Evolutionary conservation across 2,329 filamentous ascomycete genomes (phyloP).

Genomic region (Knoxdaviesia capensis): DNA sequence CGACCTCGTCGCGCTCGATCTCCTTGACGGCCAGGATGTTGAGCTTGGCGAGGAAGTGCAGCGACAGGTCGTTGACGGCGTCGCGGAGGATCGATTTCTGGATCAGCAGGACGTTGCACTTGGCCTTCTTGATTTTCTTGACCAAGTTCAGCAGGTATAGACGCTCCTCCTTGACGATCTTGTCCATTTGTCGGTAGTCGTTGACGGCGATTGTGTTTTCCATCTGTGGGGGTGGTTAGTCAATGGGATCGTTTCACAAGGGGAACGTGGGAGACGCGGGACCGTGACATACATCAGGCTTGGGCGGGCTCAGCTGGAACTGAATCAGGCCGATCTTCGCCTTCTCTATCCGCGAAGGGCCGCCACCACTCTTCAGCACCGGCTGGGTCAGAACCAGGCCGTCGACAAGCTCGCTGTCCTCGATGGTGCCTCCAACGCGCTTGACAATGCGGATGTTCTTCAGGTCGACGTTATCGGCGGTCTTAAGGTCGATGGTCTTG

Average conservation of each 20-base stretch:
- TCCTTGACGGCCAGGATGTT: conserved; percentile 94
- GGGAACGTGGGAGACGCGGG: not conserved
- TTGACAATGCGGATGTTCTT: conserved; percentile 95
- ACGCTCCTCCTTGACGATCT: conserved; percentile 97
- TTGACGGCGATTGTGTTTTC: conserved; percentile 99
- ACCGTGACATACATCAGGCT: conserved; percentile 59
- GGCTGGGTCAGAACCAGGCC: conserved; percentile 82
- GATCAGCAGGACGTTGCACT: conserved; percentile 95
- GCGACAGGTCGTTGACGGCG: conserved; percentile 88
- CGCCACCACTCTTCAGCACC: conserved; percentile 83
- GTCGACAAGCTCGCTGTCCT: conserved; percentile 94
- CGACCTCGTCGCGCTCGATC: conserved; percentile 94
- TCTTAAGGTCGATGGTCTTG: conserved; percentile 89
- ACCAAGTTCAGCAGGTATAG: conserved; percentile 96
- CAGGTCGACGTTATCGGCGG: conserved; percentile 87
- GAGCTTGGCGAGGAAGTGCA: conserved; percentile 94
- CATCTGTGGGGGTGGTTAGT: conserved; percentile 38
- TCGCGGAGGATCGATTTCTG: conserved; percentile 97
- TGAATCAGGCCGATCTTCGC: conserved; percentile 92
- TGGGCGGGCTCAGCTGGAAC: conserved; percentile 94
- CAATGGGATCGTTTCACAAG: not conserved
- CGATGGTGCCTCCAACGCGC: conserved; percentile 94
- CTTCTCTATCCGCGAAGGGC: conserved; percentile 88
- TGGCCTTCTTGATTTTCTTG: conserved; percentile 99
- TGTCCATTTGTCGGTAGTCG: conserved; percentile 99